Base-by-base conservation (phyloP, 257 asterid species). In the Salvia rosmarinus region DNA sequence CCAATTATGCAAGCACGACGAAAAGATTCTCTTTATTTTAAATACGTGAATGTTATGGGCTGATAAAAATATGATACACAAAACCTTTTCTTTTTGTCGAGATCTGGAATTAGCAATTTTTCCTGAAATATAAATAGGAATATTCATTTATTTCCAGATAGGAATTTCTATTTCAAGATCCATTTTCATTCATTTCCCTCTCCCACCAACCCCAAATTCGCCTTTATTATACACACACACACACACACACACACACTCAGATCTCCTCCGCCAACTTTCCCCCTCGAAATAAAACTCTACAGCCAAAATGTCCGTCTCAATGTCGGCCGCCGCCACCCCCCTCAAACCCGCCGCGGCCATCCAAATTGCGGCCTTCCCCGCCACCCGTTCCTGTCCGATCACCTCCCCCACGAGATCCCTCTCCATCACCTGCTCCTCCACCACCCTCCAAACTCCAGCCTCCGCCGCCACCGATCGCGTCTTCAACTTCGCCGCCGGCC, bases 401-500 rank as follows among this genome's bases (percentile, higher is more conserved):
- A 30, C 76, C 66, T 19, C 64, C 64, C 10, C 67, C 64, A 30
- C 52, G 20, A 82, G 75, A 34, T 60, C 85, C 43, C 20, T 76
- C 13, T 66, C 88, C 72, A 81, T 86, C 64, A 76, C 80, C 69
- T 87, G 92, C 79, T 84, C 95, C 1, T 73, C 88, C 76, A 63
- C 85, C 69, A 40, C 87, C 0, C 43, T 81, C 79, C 93, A 82
- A 28, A 52, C 85, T 52, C 43, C 85, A 0, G 28, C 88, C 0
- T 14, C 87, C 72, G n/a, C 88, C 39, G 9, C 95, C 62, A 77
- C 96, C 58, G 91, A 86, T 70, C 95, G 97, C 74, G 88, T 91
- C 57, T 87, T 89, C 89, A 91, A 91, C 82, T 91, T 91, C 78
- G 97, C 97, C n/a, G 97, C 96, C 43, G 97, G 97, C 8, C 97